Conservation (phyloP, 116 monocot genomes). For the Phalaenopsis hybrid region DNA sequence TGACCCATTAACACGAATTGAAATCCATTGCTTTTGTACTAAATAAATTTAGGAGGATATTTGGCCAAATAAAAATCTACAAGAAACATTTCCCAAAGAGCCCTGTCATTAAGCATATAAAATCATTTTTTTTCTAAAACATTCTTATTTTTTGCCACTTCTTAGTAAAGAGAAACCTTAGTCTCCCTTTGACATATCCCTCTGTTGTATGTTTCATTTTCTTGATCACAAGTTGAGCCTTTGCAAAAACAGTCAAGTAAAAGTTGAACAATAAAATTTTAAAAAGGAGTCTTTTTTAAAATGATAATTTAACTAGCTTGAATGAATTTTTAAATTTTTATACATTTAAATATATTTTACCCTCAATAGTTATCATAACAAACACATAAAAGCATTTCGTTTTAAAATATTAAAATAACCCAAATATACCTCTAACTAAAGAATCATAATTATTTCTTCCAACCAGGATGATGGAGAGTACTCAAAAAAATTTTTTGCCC, state of each 20-base stretch:
- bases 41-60: no score
- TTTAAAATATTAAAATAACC: neutral
- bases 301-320: neutral
- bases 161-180: no score
- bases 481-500: neutral
- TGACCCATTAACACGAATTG: no score
- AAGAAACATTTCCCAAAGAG: no score
- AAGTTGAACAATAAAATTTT: neutral
- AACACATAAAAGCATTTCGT: neutral
- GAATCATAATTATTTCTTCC: neutral
- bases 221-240: neutral
- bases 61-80: no score
- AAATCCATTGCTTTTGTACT: no score
- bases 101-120: no score
- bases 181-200: no score
- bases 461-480: neutral
- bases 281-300: neutral
- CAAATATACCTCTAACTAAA: neutral
- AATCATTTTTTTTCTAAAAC: no score
- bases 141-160: no score
- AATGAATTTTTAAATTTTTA: neutral
- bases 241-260: neutral
- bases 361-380: neutral
- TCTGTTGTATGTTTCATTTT: neutral
- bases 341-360: neutral